Base-by-base conservation (phyloP, 768 basidiomycete genomes). In the Rhizopogon vesiculosus region DNA sequence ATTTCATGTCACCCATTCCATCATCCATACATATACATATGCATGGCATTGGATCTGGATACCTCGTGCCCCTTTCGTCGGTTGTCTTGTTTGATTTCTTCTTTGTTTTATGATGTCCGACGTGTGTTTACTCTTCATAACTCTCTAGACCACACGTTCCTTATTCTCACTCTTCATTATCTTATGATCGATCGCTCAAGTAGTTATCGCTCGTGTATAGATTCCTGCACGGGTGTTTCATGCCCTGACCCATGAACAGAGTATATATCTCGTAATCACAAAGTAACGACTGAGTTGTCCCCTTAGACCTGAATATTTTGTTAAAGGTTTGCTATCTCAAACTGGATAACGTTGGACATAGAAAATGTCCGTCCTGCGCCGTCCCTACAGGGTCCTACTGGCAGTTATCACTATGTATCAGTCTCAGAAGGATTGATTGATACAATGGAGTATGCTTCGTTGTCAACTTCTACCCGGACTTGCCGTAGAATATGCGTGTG, bases 21-120 rank as follows among this genome's bases (percentile, higher is more conserved):
- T 51, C 35, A 28, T 33, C 28, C 50, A 39, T 55, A 53, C 54
- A 55, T 55, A 54, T 54, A 54, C 50, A 54, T 54, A 55, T 51
- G 54, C 54, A 55, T 53, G 31, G 50, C 50, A 53, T 55, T 53
- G 38, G 39, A 51, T 53, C 40, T 10, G 51, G 54, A 55, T 56
- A 57, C 55, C 44, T 22, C 35, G 15, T 49, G 48, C 48, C 35
- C 33, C 22, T 49, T 57, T 41, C 25, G 39, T 46, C 43, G 38
- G 56, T 25, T 28, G 42, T 4, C 55, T 43, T 46, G 39, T 41
- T 55, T 42, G 38, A 31, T 25, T 57, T 39, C 33, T 57, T 33
- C 41, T 29, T 13, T 40, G 38, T 31, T n/a, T 48, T n/a, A 57
- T 18, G n/a, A 5, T n/a, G 13, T 13, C 50, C 25, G 54, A 18